A percentile compares a stretch with the other conserved stretches of the same genome.
These are phyloP conservation scores for Theobroma grandiflorum DNA, from an alignment of 441 rosid species.

Conservation along the genomic window DNA sequence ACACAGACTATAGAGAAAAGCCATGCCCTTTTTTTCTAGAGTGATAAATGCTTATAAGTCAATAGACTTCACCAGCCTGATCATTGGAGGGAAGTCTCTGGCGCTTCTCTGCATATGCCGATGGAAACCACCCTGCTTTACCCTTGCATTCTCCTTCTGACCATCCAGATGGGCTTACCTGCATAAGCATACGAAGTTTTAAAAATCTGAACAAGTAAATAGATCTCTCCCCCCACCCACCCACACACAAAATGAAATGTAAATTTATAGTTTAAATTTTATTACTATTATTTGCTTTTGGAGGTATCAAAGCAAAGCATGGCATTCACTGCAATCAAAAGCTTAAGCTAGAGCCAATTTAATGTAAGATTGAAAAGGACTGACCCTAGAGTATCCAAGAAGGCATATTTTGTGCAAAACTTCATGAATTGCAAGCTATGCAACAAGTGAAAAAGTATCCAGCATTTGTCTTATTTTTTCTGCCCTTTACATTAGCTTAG, in stretches of 20 bases:
- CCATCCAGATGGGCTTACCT: slow-evolving; percentile 76
- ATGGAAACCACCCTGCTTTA: slow-evolving; percentile 81
- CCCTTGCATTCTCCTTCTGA: slow-evolving; percentile 84
- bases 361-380: background rate
- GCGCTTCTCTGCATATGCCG: slow-evolving; percentile 72
- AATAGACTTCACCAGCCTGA: slow-evolving; percentile 52
- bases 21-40: background rate
- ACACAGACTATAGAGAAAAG: background rate
- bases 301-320: background rate
- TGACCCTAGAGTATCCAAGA: background rate
- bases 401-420: background rate
- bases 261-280: background rate
- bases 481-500: background rate
- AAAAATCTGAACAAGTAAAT: slow-evolving; percentile 13
- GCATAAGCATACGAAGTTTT: background rate
- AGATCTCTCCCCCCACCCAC: background rate
- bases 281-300: background rate
- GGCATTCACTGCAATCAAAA: background rate
- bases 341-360: background rate
- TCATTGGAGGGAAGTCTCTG: slow-evolving; percentile 73
- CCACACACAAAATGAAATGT: background rate
- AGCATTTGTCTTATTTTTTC: slow-evolving; percentile 6
- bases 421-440: slow-evolving; percentile 18
- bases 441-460: background rate
- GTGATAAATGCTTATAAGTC: slow-evolving; percentile 22